Base-by-base conservation (phyloP, 148 eudicot genomes). In the Pouteria glomerata region DNA sequence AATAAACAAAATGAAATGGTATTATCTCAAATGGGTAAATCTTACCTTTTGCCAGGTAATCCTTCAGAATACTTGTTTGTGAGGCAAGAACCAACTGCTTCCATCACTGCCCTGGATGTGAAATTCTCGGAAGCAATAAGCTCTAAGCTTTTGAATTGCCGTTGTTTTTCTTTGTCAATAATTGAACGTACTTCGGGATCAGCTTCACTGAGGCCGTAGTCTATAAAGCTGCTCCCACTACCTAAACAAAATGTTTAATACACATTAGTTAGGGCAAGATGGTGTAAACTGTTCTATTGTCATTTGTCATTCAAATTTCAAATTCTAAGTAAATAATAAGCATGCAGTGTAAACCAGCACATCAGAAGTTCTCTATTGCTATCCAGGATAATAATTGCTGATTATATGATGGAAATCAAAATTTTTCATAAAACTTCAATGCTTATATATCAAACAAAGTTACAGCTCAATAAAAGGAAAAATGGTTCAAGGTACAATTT, bases 11-110 rank as follows among this genome's bases (percentile, higher is more conserved):
- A n/a, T n/a, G n/a, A n/a, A n/a, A n/a, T n/a, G n/a, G n/a, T n/a
- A n/a, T n/a, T n/a, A n/a, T n/a, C n/a, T n/a, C n/a, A n/a, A n/a
- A n/a, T n/a, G n/a, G n/a, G n/a, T n/a, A n/a, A n/a, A n/a, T 5
- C 50, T 62, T 65, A 88, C 98, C 98, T 90, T 85, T 93, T 90
- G 26, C 98, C 98, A 16, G 98, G 98, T 55, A 93, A 74, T 31
- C 98, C 98, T 81, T 93, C 98, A 45, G 97, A 90, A 57, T 93
- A 93, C 65, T 93, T 93, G 79, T 93, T 93, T 31, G 98, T 93
- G 24, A 93, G 91, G 78, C 92, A 87, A 60, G 95, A 89, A 73
- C 97, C 97, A 71, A 90, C 95, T 19, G 95, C 97, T 80, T 93
- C 95, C 97, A 93, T 93, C 66, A 93, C 98, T 12, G 97, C 98